Base-by-base conservation (phyloP, 2,329 filamentous ascomycete species). In the Neurospora crassa region DNA sequence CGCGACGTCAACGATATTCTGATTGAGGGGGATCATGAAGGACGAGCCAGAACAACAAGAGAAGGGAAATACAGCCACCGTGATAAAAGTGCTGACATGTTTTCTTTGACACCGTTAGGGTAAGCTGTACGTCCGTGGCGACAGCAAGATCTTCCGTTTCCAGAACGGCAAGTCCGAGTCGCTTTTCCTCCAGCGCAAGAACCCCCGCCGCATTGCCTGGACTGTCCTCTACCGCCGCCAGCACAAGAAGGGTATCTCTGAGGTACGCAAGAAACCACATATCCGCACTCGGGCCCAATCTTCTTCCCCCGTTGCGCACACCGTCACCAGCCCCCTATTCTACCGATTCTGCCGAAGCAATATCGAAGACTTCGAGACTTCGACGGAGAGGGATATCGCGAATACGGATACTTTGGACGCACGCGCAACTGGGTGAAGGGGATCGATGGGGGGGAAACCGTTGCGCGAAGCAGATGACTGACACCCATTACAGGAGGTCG, bases 101-200 rank as follows among this genome's bases (percentile, higher is more conserved):
- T 69, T 74, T 73, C 73, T 63, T 72, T n/a, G 43, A 70, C 69
- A 71, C 16, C 69, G 81, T 82, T 83, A 98, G 96, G 96, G 96
- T 89, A 98, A 98, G 90, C 92, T 99, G 88, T 99, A 95, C 89
- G 88, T 99, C 90, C 94, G 96, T 86, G 94, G 95, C 83, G 96
- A 99, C 90, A 97, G 92, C 94, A 99, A 98, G 90, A 91, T 98
- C 89, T 99, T 99, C 92, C 94, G 96, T 84, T 99, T 99, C 92
- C 94, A 97, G 87, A 97, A 97, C 87, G 94, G 96, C 89, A 99
- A 99, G 89, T 95, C 93, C 86, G 96, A 99, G 88, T 97, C 94
- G 79, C 93, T 99, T 79, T 99, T 99, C 91, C 93, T 98, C 80
- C 96, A 99, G 90, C 95, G 96, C 90, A 99, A 99, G 93, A 99